Base-by-base conservation (phyloP, 495 filamentous ascomycete genomes). In the Rostrohypoxylon terebratum region DNA sequence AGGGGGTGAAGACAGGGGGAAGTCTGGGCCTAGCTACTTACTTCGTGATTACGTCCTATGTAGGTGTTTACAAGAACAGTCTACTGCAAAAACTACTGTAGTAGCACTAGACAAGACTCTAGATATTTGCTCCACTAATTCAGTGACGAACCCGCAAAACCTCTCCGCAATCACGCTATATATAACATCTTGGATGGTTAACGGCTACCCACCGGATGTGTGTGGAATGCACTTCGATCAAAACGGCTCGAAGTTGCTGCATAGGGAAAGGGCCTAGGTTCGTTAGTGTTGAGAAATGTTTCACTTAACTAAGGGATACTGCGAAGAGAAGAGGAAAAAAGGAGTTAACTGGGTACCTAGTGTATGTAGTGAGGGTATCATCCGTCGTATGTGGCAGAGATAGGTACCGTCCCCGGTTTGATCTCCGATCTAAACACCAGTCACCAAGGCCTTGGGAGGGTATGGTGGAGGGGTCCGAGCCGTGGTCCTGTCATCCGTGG, bases 361-460 rank as follows among this genome's bases (percentile, higher is more conserved):
- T n/a, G 40, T n/a, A 59, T 4, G 18, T 14, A 14, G 11, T 13
- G 2, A 42, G 14, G 38, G 38, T 23, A 33, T 13, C 20, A 51
- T 44, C 20, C 44, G 33, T 53, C 28, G 34, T 60, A 40, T 8
- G 48, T 61, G 21, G 50, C 13, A 63, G 67, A 50, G 31, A 63
- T 60, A 50, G 42, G 36, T 59, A 63, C 28, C 13, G 33, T 21
- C n/a, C 45, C 42, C n/a, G 38, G 31, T 33, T 28, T 18, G 71
- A 73, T 73, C 71, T 73, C 57, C 71, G 71, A 73, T 73, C 71
- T 73, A 25, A 16, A 40, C 47, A 1, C 38, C 50, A 57, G n/a
- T 69, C 51, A 61, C 70, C 70, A 69, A 66, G 59, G 65, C 61
- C 20, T 69, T 69, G 70, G 70, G 64, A 73, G 64, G 70, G 70